phyloP scores from a whole-genome alignment of 495 filamentous ascomycete species.

The Cercophora samala region DNA sequence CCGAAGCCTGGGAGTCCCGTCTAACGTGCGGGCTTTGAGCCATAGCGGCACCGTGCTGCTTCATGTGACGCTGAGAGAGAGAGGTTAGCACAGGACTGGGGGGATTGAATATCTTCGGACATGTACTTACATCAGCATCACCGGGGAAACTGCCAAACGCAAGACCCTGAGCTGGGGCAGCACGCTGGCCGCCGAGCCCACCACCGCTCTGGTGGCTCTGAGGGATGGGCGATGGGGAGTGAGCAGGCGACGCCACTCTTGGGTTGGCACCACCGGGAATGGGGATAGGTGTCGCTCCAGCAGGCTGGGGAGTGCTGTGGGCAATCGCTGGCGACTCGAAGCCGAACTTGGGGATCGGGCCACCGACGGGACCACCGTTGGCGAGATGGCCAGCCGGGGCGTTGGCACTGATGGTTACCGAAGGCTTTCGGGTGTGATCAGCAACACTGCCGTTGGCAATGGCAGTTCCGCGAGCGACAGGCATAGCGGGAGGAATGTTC shows the following conservation, averaged over 20 bases:
- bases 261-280: conserved; percentile 59
- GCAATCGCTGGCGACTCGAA: conserved; percentile 70
- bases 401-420: conserved; percentile 81
- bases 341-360: conserved; percentile 69
- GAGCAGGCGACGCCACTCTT: conserved; percentile 65
- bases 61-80: conserved; percentile 51
- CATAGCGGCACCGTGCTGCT: conserved; percentile 60
- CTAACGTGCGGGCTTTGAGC: conserved; percentile 71
- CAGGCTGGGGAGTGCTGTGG: conserved; percentile 55
- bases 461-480: conserved; percentile 56
- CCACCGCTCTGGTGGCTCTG: conserved; percentile 79
- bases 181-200: conserved; percentile 77
- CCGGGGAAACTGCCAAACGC: conserved; percentile 82
- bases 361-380: conserved; percentile 64
- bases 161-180: conserved; percentile 60
- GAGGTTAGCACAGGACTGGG: conserved; percentile 8
- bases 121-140: conserved; percentile 65
- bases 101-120: conserved; percentile 1
- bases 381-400: conserved; percentile 70
- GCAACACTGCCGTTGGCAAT: conserved; percentile 51
- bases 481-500: conserved; percentile 67
- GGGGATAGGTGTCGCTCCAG: conserved; percentile 60
- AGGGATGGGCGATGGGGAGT: conserved; percentile 86
- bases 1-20: conserved; percentile 76
- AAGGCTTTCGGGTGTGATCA: conserved; percentile 78